phyloP scores from a whole-genome alignment of 2,329 filamentous ascomycete species.

The Sarocladiaceae sp. region DNA sequence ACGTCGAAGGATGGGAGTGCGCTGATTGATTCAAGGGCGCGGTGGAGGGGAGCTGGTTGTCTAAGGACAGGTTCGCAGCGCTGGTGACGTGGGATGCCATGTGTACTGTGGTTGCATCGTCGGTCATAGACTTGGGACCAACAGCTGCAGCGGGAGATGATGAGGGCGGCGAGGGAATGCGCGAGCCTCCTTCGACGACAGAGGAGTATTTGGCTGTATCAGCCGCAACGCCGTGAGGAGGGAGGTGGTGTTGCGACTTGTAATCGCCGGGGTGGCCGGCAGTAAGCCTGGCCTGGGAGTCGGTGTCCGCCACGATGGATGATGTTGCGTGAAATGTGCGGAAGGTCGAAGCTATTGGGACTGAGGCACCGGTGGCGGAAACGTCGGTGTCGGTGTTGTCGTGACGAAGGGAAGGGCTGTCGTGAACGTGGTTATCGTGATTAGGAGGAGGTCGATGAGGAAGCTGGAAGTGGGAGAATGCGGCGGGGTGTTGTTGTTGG shows the following conservation, averaged over 20 bases:
- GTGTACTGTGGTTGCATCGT: conserved; percentile 6
- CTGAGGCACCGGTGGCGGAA: too few relatives aligned
- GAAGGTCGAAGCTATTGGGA: too few relatives aligned
- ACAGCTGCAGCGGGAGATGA: conserved; percentile 6
- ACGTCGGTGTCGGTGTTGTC: background rate
- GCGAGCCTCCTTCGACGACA: conserved; percentile 4
- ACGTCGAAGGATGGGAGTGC: conserved; percentile 7
- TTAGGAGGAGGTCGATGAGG: background rate
- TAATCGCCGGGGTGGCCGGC: conserved; percentile 5
- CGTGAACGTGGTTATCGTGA: background rate
- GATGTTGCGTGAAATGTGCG: background rate
- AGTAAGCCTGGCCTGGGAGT: conserved; percentile 1
- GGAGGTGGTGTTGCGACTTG: background rate
- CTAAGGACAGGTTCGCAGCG: conserved; percentile 5
- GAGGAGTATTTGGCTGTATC: background rate
- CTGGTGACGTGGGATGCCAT: conserved; percentile 7
- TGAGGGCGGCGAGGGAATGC: conserved; percentile 7
- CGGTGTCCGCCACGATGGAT: conserved; percentile 6
- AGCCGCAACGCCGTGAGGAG: background rate
- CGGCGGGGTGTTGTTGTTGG: conserved; percentile 13
- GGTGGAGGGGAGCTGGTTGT: too few relatives aligned
- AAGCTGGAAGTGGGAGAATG: conserved; percentile 15
- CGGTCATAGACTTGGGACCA: conserved; percentile 6
- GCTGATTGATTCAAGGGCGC: too few relatives aligned
- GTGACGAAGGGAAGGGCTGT: background rate